Base-by-base conservation (phyloP, 495 filamentous ascomycete species). In the Aspergillus mulundensis region DNA sequence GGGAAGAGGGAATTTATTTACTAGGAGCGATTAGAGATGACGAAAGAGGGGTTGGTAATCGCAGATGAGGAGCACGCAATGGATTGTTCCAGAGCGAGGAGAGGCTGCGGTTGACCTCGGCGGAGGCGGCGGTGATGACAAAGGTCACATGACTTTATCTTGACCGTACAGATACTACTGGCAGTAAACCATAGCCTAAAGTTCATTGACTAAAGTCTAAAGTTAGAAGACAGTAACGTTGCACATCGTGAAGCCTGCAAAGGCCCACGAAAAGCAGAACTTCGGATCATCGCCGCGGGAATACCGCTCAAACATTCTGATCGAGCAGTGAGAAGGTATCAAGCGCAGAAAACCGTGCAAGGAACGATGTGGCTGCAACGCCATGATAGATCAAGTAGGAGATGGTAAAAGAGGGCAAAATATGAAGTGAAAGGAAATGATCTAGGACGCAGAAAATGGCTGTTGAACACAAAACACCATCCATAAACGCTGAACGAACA, bases 371-470 rank as follows among this genome's bases (percentile, higher is more conserved):
- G 46, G 34, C 12, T 51, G 21, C 11, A 30, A 4, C 18, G 20
- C 36, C 49, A 51, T 41, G 8, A 11, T 51, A 30, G 23, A 43
- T 21, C 30, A 55, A 40, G 34, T 40, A 56, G 57, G 59, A 53
- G 52, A 36, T 25, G 19, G 28, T 54, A 63, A 53, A 28, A 28
- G 25, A 28, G 25, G 8, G 25, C 25, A 28, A 28, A 28, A n/a
- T 3, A 36, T 36, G 11, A 36, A 14, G 32, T 7, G 54, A 49
- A 60, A 64, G 61, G 57, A 56, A 56, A 58, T 60, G 42, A 59
- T 57, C 51, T 59, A 54, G 38, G 48, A 65, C 49, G 61, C 55
- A 58, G 62, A 70, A 71, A 69, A 60, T 70, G 68, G 74, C 64
- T 67, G 60, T 66, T 56, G 67, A 64, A 66, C 56, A 63, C 46